Percentiles rank a stretch among this genome's conserved stretches.
Evolutionary conservation across 2,329 filamentous ascomycete species (phyloP).

Genomic region (Colletotrichum sansevieriae): DNA sequence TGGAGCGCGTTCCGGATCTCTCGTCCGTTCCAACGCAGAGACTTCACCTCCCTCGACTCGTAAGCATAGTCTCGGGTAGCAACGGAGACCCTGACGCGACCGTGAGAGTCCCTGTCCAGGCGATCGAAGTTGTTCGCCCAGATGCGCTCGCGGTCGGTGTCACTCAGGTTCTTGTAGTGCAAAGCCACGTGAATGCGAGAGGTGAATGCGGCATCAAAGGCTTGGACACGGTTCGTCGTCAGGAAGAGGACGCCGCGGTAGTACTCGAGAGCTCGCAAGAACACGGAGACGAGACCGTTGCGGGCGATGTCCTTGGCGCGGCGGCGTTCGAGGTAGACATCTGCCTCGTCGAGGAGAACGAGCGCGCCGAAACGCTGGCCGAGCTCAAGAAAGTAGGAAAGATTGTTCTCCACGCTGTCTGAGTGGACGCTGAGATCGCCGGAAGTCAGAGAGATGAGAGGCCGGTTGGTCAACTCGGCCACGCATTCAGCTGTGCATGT

Average conservation of each 20-base stretch:
- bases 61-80: slow-evolving; percentile 45
- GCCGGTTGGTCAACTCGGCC: slow-evolving; percentile 63
- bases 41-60: slow-evolving; percentile 40
- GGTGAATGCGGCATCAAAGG: slow-evolving; percentile 51
- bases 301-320: slow-evolving; percentile 57
- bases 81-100: slow-evolving; percentile 44
- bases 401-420: slow-evolving; percentile 56
- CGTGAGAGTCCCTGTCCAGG: slow-evolving; percentile 45
- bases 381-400: slow-evolving; percentile 62
- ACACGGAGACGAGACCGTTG: slow-evolving; percentile 63
- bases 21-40: slow-evolving; percentile 45
- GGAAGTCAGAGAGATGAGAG: slow-evolving; percentile 64
- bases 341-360: slow-evolving; percentile 70
- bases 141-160: slow-evolving; percentile 46
- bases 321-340: slow-evolving; percentile 70
- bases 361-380: slow-evolving; percentile 64
- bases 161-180: slow-evolving; percentile 47
- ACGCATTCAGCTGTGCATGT: slow-evolving; percentile 69
- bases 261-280: slow-evolving; percentile 65
- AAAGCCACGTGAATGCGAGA: slow-evolving; percentile 50
- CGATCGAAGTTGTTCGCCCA: slow-evolving; percentile 50
- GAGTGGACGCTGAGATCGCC: slow-evolving; percentile 61
- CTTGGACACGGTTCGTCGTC: slow-evolving; percentile 62
- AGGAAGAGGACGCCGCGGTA: slow-evolving; percentile 64
- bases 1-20: slow-evolving; percentile 54